Conservation (phyloP, 2,329 filamentous ascomycete genomes). For the Zasmidium citrigriseum region DNA sequence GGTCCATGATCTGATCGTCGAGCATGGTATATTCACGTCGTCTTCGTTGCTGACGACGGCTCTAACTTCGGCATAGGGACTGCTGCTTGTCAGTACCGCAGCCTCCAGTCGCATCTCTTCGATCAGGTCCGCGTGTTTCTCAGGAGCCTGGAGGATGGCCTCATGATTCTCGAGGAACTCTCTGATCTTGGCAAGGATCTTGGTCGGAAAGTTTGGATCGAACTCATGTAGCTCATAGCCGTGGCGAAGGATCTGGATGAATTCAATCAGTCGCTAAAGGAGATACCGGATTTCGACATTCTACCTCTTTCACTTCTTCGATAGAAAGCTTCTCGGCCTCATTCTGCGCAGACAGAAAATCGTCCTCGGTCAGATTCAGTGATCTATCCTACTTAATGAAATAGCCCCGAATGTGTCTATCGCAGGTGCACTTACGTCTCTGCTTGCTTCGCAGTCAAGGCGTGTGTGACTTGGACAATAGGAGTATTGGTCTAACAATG, state of each 20-base stretch:
- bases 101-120: constrained; percentile 9
- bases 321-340: constrained; percentile 5
- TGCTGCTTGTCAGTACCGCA: constrained; percentile 14
- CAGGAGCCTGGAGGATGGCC: constrained; percentile 5
- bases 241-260: neutral
- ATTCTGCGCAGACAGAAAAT: constrained; percentile 3
- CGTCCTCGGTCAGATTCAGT: neutral
- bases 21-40: constrained; percentile 27
- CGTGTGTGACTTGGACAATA: neutral
- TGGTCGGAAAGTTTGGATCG: constrained; percentile 17
- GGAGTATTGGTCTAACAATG: too few species aligned
- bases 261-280: too few species aligned
- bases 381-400: neutral
- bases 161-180: constrained; percentile 12
- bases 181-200: constrained; percentile 11
- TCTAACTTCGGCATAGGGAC: constrained; percentile 27
- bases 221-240: constrained; percentile 12
- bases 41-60: constrained; percentile 25
- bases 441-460: constrained; percentile 5
- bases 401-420: neutral
- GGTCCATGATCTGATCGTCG: constrained; percentile 35
- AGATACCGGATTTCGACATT: neutral
- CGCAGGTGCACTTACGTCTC: neutral
- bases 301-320: neutral
- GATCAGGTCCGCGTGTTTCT: constrained; percentile 10